These are phyloP conservation scores for Penicillium italicum DNA, from an alignment of 2,329 filamentous ascomycete genomes.

Conservation along the genomic window DNA sequence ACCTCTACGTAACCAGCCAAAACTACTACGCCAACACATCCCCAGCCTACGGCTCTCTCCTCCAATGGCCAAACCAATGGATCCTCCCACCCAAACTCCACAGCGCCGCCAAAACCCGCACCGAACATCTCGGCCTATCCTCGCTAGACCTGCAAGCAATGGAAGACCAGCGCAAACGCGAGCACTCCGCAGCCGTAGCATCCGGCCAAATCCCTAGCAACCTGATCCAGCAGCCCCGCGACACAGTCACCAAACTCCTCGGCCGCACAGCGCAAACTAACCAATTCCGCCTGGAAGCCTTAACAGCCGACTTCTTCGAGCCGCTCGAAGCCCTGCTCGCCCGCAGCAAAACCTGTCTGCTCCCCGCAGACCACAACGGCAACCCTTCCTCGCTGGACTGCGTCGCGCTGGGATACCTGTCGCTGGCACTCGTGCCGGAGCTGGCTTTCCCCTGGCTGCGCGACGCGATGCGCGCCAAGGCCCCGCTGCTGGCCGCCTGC, in stretches of 20 bases:
- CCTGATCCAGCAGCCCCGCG: conserved; percentile 54
- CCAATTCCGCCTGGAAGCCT: conserved; percentile 70
- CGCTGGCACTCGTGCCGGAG: conserved; percentile 63
- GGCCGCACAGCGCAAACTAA: conserved; percentile 65
- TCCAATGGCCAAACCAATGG: conserved; percentile 87
- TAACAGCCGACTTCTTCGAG: conserved; percentile 67
- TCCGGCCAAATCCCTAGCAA: conserved; percentile 44
- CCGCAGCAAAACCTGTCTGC: conserved; percentile 51
- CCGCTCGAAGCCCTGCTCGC: conserved; percentile 64
- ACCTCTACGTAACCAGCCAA: conserved; percentile 81
- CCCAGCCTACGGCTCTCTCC: conserved; percentile 72
- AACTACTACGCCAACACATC: conserved; percentile 79
- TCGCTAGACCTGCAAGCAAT: conserved; percentile 60
- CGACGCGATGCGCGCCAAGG: conserved; percentile 53
- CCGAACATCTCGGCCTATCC: conserved; percentile 66
- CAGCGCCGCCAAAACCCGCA: conserved; percentile 64
- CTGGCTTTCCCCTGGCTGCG: conserved; percentile 62
- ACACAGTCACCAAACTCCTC: conserved; percentile 60
- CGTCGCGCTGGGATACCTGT: conserved; percentile 73
- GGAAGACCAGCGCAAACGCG: conserved; percentile 39
- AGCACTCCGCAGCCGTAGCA: conserved; percentile 39
- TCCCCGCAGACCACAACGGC: conserved; percentile 41
- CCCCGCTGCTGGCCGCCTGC: conserved; percentile 45
- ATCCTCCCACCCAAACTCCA: conserved; percentile 72
- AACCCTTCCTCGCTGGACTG: conserved; percentile 69